phyloP scores from a whole-genome alignment of 257 asterid genomes.

The Rubia yunnanensis region DNA sequence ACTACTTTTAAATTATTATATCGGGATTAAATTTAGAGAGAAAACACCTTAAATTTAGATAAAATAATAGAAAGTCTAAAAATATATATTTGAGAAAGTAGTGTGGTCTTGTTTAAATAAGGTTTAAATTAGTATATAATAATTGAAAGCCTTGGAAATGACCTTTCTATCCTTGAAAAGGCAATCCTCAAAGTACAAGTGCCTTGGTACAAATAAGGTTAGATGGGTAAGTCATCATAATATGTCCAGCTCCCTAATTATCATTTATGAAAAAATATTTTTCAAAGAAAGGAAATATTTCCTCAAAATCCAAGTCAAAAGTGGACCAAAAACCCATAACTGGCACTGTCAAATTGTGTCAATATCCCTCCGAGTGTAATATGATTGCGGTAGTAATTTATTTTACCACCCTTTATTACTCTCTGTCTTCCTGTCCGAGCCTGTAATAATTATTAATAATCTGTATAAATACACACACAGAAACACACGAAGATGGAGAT shows the following conservation, averaged over 20 bases:
- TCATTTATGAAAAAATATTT: not conserved
- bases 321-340: slow-evolving; percentile 1
- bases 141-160: not conserved
- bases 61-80: too few relatives aligned
- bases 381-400: not conserved
- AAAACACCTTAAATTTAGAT: too few relatives aligned
- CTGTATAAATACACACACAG: not conserved
- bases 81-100: too few relatives aligned
- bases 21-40: too few relatives aligned
- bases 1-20: too few relatives aligned
- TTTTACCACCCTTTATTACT: not conserved
- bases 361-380: not conserved
- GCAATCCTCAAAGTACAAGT: too few relatives aligned
- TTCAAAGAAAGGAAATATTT: not conserved
- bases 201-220: not conserved
- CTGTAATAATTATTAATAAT: slow-evolving; percentile 3
- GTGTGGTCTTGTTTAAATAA: too few relatives aligned
- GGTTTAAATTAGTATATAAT: not conserved
- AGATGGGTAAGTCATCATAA: not conserved
- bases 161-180: not conserved
- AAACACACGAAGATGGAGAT: slow-evolving; percentile 17
- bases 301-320: slow-evolving; percentile 6
- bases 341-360: not conserved
- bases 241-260: not conserved
- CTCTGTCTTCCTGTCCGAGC: not conserved